A percentile compares a stretch with the other conserved stretches of the same genome.
Conservation (phyloP, 345 rosid genomes). For the Anastatica hierochuntica region DNA sequence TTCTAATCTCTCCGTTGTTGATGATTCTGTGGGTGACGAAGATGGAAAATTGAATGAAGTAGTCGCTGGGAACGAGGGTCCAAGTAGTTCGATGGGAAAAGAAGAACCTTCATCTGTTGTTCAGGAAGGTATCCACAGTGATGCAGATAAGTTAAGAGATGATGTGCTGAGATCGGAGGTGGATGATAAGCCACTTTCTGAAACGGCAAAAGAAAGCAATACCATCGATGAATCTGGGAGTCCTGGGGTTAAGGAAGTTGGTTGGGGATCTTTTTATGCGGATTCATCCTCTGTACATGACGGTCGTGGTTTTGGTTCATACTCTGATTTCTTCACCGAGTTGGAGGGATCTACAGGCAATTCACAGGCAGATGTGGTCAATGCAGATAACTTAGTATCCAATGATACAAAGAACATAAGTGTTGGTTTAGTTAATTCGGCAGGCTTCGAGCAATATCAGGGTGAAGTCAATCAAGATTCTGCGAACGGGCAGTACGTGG, state of each 20-base stretch:
- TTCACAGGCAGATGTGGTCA: slow-evolving; percentile 27
- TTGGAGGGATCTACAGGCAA: slow-evolving; percentile 34
- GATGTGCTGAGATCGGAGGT: slow-evolving; percentile 27
- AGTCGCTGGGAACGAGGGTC: slow-evolving; percentile 9
- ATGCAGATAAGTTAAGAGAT: slow-evolving; percentile 13
- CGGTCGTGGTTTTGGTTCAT: slow-evolving; percentile 51
- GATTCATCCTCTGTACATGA: slow-evolving; percentile 44
- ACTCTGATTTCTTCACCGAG: slow-evolving; percentile 66
- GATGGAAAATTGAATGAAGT: slow-evolving; percentile 18
- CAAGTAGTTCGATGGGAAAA: slow-evolving; percentile 10
- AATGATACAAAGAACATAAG: slow-evolving; percentile 18
- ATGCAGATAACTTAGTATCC: slow-evolving; percentile 12
- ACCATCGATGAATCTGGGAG: slow-evolving; percentile 28
- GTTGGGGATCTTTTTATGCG: slow-evolving; percentile 75
- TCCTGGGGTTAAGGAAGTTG: slow-evolving; percentile 66
- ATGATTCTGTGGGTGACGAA: slow-evolving; percentile 21
- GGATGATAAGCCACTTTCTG: slow-evolving; percentile 2
- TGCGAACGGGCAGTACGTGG: slow-evolving; percentile 40
- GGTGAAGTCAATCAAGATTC: slow-evolving; percentile 16
- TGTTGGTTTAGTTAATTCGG: neutral
- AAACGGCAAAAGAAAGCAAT: slow-evolving; percentile 16
- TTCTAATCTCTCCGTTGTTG: slow-evolving; percentile 46
- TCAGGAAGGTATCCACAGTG: slow-evolving; percentile 5
- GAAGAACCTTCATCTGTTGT: slow-evolving; percentile 17
- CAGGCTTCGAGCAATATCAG: slow-evolving; percentile 10